These are phyloP conservation scores for Psilocybe cyanescens DNA, from an alignment of 768 basidiomycete genomes.

Conservation along the genomic window DNA sequence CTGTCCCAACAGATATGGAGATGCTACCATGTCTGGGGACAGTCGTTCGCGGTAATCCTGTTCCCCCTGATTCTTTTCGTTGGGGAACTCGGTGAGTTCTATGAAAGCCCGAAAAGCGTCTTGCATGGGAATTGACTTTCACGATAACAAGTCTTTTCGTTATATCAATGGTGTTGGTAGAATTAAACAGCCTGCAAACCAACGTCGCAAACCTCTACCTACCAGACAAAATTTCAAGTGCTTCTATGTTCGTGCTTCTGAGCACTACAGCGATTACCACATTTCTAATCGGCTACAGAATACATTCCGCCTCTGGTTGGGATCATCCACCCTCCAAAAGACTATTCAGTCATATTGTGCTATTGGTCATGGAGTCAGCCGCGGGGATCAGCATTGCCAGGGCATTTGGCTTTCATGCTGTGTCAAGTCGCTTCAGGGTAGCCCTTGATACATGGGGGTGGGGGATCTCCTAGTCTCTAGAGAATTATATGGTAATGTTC, in stretches of 20 bases:
- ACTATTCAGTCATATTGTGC: not conserved
- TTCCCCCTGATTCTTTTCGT: not conserved
- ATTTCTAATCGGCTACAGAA: conserved; percentile 3
- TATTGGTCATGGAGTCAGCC: conserved; percentile 4
- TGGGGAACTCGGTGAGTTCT: not conserved
- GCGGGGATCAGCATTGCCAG: not conserved
- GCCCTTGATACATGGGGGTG: too few species aligned
- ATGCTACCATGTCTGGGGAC: conserved; percentile 7
- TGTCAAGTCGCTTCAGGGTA: too few species aligned
- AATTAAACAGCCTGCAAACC: not conserved
- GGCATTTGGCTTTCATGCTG: too few species aligned
- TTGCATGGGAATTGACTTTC: not conserved
- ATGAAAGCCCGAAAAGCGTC: not conserved
- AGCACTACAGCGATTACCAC: conserved; percentile 2
- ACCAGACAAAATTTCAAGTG: not conserved
- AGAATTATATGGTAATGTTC: too few species aligned
- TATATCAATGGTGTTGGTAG: not conserved
- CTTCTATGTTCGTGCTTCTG: not conserved
- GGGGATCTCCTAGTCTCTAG: too few species aligned
- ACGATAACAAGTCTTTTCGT: not conserved
- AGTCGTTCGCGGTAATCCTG: not conserved
- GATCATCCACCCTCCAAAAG: too few species aligned
- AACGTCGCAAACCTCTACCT: not conserved
- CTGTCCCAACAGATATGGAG: conserved; percentile 8
- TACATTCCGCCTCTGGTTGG: not conserved